Evolutionary conservation across 1,284 basidiomycete genomes (phyloP).

Genomic region (Cryptococcus neoformans): DNA sequence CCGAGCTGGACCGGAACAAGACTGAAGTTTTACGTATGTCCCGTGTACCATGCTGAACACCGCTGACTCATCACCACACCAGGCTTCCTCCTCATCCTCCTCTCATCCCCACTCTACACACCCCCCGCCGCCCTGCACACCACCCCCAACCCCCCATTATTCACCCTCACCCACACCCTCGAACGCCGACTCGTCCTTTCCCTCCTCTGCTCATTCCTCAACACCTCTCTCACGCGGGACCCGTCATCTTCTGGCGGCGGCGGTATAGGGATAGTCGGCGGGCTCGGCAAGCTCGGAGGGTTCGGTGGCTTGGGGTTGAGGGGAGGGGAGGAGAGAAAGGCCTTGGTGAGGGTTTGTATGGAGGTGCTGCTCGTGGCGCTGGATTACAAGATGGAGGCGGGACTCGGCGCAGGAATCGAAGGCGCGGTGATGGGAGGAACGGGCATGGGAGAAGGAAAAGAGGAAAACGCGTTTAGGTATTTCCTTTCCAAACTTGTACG

Average conservation of each 20-base stretch:
- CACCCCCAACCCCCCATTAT: slow-evolving; percentile 68
- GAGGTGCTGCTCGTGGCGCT: slow-evolving; percentile 72
- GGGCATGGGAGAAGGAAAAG: slow-evolving; percentile 39
- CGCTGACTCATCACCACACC: slow-evolving; percentile 9
- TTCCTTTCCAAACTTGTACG: slow-evolving; percentile 78
- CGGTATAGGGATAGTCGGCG: slow-evolving; percentile 33
- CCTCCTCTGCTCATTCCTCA: slow-evolving; percentile 83
- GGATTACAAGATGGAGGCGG: slow-evolving; percentile 67
- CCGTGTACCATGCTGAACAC: not conserved
- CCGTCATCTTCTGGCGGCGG: slow-evolving; percentile 48
- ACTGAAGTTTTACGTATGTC: slow-evolving; percentile 69
- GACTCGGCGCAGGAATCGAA: not conserved
- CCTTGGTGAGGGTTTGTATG: slow-evolving; percentile 66
- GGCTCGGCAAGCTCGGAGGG: slow-evolving; percentile 59
- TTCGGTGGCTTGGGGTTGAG: slow-evolving; percentile 81
- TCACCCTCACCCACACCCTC: slow-evolving; percentile 70
- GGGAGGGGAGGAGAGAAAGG: slow-evolving; percentile 66
- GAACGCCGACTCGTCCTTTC: slow-evolving; percentile 78
- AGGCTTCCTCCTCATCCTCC: slow-evolving; percentile 69
- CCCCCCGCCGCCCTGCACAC: slow-evolving; percentile 66
- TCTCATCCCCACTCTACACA: slow-evolving; percentile 83
- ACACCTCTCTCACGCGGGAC: slow-evolving; percentile 69
- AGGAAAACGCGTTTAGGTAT: slow-evolving; percentile 83
- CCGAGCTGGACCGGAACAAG: slow-evolving; percentile 73
- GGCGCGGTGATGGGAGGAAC: not conserved